Conservation (phyloP, 208 protist genomes). For the Trypanosoma caninum region DNA sequence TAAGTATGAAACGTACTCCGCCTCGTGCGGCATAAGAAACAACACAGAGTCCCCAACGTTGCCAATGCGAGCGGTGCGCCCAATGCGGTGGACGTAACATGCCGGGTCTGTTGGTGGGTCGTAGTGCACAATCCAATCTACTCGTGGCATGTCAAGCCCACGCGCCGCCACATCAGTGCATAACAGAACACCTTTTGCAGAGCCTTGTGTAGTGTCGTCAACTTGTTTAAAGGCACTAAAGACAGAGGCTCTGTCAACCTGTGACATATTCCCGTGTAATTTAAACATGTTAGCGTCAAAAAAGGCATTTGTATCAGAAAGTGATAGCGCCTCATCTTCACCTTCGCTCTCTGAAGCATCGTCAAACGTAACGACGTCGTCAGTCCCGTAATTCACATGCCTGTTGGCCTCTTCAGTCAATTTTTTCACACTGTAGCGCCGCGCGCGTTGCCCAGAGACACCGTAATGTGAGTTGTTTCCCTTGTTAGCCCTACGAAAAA, state of each 20-base stretch:
- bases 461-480: background rate
- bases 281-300: slow-evolving; percentile 89
- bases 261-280: slow-evolving; percentile 82
- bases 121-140: slow-evolving; percentile 93
- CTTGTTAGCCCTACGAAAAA: slow-evolving; percentile 20
- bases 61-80: slow-evolving; percentile 85
- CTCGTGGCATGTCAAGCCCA: slow-evolving; percentile 94
- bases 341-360: slow-evolving; percentile 24
- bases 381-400: slow-evolving; percentile 1
- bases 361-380: slow-evolving; percentile 20
- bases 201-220: slow-evolving; percentile 18
- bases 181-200: slow-evolving; percentile 82
- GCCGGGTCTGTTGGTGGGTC: slow-evolving; percentile 77
- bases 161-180: slow-evolving; percentile 95
- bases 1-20: slow-evolving; percentile 51
- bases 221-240: slow-evolving; percentile 79
- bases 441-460: slow-evolving; percentile 1
- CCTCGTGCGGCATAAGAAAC: slow-evolving; percentile 76
- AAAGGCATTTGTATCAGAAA: slow-evolving; percentile 94
- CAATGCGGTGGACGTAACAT: slow-evolving; percentile 88
- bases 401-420: slow-evolving; percentile 19
- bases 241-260: slow-evolving; percentile 66
- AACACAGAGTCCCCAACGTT: slow-evolving; percentile 65
- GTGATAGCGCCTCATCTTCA: slow-evolving; percentile 78
- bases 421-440: slow-evolving; percentile 18